Evolutionary conservation across 1,284 basidiomycete species (phyloP).

Genomic region (Gymnopus androsaceus): DNA sequence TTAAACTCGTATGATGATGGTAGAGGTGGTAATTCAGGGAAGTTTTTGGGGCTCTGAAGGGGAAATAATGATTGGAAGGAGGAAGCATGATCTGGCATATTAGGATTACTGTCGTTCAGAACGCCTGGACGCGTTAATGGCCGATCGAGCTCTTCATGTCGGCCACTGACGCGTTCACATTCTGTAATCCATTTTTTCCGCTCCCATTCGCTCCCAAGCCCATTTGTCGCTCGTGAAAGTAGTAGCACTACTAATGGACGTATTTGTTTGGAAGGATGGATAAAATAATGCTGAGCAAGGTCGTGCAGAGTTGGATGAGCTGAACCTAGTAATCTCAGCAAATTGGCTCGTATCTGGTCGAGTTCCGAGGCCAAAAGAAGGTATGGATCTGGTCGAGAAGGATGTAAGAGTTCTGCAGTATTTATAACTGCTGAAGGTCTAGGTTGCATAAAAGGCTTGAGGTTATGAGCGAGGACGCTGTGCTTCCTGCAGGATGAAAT

Average conservation of each 20-base stretch:
- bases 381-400: constrained; percentile 46
- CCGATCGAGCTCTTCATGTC: constrained; percentile 53
- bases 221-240: constrained; percentile 81
- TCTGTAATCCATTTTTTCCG: constrained; percentile 48
- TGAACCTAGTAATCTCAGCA: constrained; percentile 73
- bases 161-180: constrained; percentile 24
- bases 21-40: constrained; percentile 33
- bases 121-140: constrained; percentile 63
- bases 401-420: constrained; percentile 1
- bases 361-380: constrained; percentile 63
- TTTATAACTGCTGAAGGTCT: constrained; percentile 18
- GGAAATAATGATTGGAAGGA: constrained; percentile 51
- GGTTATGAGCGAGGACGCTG: constrained; percentile 37
- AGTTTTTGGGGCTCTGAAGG: constrained; percentile 30
- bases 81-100: constrained; percentile 58
- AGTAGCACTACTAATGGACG: constrained; percentile 81
- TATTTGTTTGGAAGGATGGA: constrained; percentile 78
- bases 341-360: constrained; percentile 59
- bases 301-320: constrained; percentile 76
- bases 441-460: constrained; percentile 25
- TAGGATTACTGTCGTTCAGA: constrained; percentile 73
- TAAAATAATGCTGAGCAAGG: constrained; percentile 78
- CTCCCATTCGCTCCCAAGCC: constrained; percentile 58
- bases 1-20: constrained; percentile 28
- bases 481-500: constrained; percentile 26